Evolutionary conservation across 257 asterid species (phyloP).

Genomic region (Primulina tabacum): DNA sequence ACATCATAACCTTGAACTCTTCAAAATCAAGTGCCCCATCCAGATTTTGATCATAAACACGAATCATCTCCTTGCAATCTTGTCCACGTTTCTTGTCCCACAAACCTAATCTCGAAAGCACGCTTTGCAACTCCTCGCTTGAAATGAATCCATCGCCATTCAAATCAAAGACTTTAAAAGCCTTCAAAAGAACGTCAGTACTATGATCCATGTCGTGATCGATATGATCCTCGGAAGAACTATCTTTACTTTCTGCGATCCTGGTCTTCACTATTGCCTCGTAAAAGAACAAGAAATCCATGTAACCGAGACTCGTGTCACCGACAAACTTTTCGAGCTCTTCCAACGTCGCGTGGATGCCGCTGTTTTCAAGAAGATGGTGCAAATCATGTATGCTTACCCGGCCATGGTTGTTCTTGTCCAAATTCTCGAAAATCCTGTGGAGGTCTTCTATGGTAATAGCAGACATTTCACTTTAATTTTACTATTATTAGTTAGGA

Average conservation of each 20-base stretch:
- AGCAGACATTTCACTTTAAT: constrained; percentile 30
- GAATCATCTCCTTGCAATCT: constrained; percentile 42
- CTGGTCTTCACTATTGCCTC: constrained; percentile 36
- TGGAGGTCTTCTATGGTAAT: constrained; percentile 42
- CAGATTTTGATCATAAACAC: constrained; percentile 49
- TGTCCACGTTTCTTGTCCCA: constrained; percentile 27
- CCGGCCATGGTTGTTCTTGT: constrained; percentile 40
- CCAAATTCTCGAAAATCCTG: constrained; percentile 57
- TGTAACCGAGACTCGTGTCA: constrained; percentile 31
- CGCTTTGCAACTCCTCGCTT: constrained; percentile 51
- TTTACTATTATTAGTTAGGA: background rate
- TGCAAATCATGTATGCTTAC: constrained; percentile 48
- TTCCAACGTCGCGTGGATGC: constrained; percentile 37
- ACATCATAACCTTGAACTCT: constrained; percentile 79
- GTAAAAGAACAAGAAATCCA: constrained; percentile 56
- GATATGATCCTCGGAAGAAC: background rate
- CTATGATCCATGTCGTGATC: constrained; percentile 28
- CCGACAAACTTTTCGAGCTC: constrained; percentile 57
- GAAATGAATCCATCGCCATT: constrained; percentile 60
- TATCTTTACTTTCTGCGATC: background rate
- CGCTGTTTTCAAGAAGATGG: constrained; percentile 38
- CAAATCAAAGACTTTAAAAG: constrained; percentile 57
- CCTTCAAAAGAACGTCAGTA: constrained; percentile 38
- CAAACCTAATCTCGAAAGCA: constrained; percentile 46
- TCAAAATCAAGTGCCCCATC: constrained; percentile 68